These are phyloP conservation scores for Trypanosoma grayi DNA, from an alignment of 208 protist genomes.

Conservation along the genomic window DNA sequence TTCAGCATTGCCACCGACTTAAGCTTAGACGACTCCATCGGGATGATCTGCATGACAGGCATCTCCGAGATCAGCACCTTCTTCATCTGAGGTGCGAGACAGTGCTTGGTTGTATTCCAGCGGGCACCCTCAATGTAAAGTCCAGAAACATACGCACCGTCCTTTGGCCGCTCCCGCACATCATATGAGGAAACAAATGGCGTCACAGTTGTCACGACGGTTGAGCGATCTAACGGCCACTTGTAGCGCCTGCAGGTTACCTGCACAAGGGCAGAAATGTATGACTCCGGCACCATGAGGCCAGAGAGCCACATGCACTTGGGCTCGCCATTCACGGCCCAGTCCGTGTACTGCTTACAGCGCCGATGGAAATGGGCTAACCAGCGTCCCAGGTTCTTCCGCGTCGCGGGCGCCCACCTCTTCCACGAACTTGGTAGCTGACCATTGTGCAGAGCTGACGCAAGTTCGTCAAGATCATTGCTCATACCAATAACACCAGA, in stretches of 20 bases:
- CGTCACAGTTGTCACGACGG: conserved; percentile 95
- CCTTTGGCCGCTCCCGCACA: conserved; percentile 71
- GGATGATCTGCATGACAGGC: conserved; percentile 97
- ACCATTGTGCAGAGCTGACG: conserved; percentile 92
- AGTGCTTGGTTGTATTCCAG: conserved; percentile 91
- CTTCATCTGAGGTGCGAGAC: conserved; percentile 89
- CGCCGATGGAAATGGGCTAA: conserved; percentile 94
- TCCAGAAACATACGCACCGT: conserved; percentile 96
- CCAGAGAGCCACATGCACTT: conserved; percentile 98
- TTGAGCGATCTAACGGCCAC: conserved; percentile 98
- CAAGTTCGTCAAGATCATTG: conserved; percentile 94
- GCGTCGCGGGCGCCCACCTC: conserved; percentile 92
- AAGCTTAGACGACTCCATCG: conserved; percentile 94
- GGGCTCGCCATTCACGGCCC: conserved; percentile 95
- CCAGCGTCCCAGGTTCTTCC: conserved; percentile 96
- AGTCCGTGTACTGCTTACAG: conserved; percentile 94
- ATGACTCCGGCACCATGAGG: conserved; percentile 98
- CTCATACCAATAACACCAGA: conserved; percentile 98
- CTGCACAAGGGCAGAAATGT: conserved; percentile 98
- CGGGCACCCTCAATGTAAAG: conserved; percentile 97
- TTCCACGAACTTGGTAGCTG: conserved; percentile 94
- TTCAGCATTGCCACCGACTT: conserved; percentile 95
- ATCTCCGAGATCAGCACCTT: conserved; percentile 97
- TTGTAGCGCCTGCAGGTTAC: conserved; percentile 96
- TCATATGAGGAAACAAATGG: conserved; percentile 62